Base-by-base conservation (phyloP, 2,329 filamentous ascomycete genomes). In the Epichloe brachyelytri region DNA sequence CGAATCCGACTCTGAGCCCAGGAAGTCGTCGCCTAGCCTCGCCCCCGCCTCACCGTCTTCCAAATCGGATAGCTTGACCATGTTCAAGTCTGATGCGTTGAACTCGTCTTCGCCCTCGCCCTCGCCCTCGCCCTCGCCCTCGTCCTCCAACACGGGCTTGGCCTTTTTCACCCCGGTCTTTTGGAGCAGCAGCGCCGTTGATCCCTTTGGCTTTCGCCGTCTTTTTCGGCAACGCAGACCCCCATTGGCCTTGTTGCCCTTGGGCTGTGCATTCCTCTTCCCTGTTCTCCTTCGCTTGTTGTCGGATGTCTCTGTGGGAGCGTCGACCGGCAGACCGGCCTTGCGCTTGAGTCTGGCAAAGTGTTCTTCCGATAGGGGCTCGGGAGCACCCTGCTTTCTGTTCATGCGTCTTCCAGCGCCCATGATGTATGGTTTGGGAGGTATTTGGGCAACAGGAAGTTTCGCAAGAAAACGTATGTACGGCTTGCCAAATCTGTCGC, bases 371-470 rank as follows among this genome's bases (percentile, higher is more conserved):
- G 93, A 88, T 58, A 96, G 78, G 57, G 85, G 77, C 62, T 85
- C 80, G 50, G 93, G 93, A 57, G 85, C 77, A 51, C 89, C 91
- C 78, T 97, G 93, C 72, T 96, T 96, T 69, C 90, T 87, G 48
- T 54, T 54, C 84, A 96, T 94, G 62, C 90, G 88, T 66, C 89
- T 86, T 67, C 89, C 87, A 55, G 82, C 80, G 74, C 88, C 90
- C 90, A 95, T 95, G 63, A 66, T 81, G 65, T 51, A 56, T 53
- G 52, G 37, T 54, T 47, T 43, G 39, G 48, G 48, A 11, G 30
- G 15, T 48, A 51, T 38, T 49, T 50, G 48, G 44, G 39, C 33
- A 49, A 26, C 56, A 55, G n/a, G 5, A 33, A 33, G 40, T 8
- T 20, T 19, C 11, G 43, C 37, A 11, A 17, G 5, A 34, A n/a